These are phyloP conservation scores for Macadamia integrifolia DNA, from an alignment of 164 flowering plant species.

Conservation along the genomic window DNA sequence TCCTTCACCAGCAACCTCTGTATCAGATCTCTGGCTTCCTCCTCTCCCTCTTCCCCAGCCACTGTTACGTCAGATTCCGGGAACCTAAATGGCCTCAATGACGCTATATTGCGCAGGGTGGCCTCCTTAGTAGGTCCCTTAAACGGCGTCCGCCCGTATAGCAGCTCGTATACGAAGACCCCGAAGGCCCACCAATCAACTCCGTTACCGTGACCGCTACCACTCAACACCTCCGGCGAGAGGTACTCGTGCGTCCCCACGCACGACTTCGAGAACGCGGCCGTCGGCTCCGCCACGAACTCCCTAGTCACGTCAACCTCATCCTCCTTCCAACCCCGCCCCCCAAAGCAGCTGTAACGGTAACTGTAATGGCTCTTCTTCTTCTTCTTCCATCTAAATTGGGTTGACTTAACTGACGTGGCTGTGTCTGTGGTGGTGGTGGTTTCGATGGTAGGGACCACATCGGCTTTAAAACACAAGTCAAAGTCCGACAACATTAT, in stretches of 20 bases:
- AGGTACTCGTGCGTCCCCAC: constrained; percentile 94
- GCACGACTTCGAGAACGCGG: constrained; percentile 61
- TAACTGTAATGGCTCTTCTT: not conserved
- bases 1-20: constrained; percentile 61
- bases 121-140: constrained; percentile 66
- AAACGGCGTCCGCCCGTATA: constrained; percentile 80
- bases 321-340: not conserved
- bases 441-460: constrained; percentile 34
- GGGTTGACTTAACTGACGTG: too few relatives aligned
- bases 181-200: constrained; percentile 99
- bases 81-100: constrained; percentile 29
- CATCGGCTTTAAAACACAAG: constrained; percentile 65
- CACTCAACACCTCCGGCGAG: constrained; percentile 74
- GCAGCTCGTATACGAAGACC: constrained; percentile 66
- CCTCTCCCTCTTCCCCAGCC: constrained; percentile 24
- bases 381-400: not conserved
- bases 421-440: too few relatives aligned
- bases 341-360: constrained; percentile 12
- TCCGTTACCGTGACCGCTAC: constrained; percentile 76
- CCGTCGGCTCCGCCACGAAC: constrained; percentile 75
- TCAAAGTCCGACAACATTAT: constrained; percentile 94
- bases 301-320: constrained; percentile 24
- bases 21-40: constrained; percentile 58
- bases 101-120: constrained; percentile 71
- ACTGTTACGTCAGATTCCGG: constrained; percentile 15